Percentiles rank a stretch among this genome's conserved stretches.
These are phyloP conservation scores for Chlorella sp. DNA, from an alignment of 139 green algal genomes.

Conservation along the genomic window DNA sequence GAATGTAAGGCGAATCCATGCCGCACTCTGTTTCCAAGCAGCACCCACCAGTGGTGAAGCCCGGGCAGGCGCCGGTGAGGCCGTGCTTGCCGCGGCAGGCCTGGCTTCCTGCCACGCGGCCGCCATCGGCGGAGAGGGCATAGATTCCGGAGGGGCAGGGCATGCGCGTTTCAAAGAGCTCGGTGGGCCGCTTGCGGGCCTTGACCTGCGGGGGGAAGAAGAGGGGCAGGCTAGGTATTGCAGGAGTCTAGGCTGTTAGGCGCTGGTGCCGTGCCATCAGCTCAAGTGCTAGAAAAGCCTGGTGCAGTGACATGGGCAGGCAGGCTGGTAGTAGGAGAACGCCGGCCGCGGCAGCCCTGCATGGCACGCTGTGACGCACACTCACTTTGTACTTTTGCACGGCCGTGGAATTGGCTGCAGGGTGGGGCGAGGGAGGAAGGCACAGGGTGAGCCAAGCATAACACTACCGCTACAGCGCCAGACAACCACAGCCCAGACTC, in stretches of 20 bases:
- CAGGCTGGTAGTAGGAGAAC: too few species aligned
- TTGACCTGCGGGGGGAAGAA: neutral
- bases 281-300: too few species aligned
- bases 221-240: neutral
- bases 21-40: neutral
- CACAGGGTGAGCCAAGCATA: neutral
- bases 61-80: neutral
- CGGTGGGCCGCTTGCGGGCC: neutral
- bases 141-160: neutral
- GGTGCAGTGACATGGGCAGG: neutral
- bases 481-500: neutral
- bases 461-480: neutral
- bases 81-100: neutral
- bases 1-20: too few species aligned
- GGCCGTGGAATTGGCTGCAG: conserved; percentile 2
- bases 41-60: conserved; percentile 10
- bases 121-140: neutral
- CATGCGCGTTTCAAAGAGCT: neutral
- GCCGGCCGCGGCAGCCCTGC: too few species aligned
- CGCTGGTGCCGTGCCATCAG: too few species aligned
- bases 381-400: neutral
- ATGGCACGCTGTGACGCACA: too few species aligned
- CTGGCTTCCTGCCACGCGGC: neutral
- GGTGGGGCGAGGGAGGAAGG: neutral
- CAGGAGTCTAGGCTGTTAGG: neutral